Conservation (phyloP, 2,329 filamentous ascomycete genomes). For the Ceratocystis variospora region DNA sequence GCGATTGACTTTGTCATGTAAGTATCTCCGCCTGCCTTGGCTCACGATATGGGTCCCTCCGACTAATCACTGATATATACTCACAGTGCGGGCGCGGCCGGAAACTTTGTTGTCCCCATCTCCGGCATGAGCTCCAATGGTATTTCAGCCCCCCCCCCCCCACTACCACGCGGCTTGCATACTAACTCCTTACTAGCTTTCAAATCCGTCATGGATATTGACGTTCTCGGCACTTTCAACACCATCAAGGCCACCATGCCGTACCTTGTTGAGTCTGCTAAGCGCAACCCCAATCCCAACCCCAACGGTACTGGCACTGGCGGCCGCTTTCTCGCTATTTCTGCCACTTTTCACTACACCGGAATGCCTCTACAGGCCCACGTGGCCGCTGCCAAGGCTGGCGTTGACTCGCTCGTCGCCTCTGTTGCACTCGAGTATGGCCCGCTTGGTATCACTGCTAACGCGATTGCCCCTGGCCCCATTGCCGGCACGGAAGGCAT, state of each 20-base stretch:
- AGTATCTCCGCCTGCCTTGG: constrained; percentile 23
- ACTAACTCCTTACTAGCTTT: constrained; percentile 42
- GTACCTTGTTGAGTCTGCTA: constrained; percentile 61
- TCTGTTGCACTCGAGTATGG: constrained; percentile 80
- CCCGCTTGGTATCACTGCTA: constrained; percentile 71
- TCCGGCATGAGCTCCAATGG: constrained; percentile 62
- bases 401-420: constrained; percentile 70
- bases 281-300: constrained; percentile 40
- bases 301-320: constrained; percentile 50
- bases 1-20: constrained; percentile 87
- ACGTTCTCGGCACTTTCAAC: constrained; percentile 86
- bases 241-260: constrained; percentile 85
- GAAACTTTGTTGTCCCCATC: constrained; percentile 86
- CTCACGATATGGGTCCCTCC: neutral
- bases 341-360: constrained; percentile 81
- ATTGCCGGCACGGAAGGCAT: constrained; percentile 77
- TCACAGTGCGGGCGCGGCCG: constrained; percentile 76
- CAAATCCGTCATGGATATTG: constrained; percentile 92
- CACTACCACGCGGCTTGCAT: neutral
- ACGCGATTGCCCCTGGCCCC: constrained; percentile 76
- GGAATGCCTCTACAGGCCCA: constrained; percentile 77
- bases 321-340: constrained; percentile 79
- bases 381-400: constrained; percentile 82
- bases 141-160: constrained; percentile 5
- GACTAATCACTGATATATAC: neutral